Evolutionary conservation across 495 filamentous ascomycete species (phyloP).

Genomic region (Chaetomidium leptoderma): DNA sequence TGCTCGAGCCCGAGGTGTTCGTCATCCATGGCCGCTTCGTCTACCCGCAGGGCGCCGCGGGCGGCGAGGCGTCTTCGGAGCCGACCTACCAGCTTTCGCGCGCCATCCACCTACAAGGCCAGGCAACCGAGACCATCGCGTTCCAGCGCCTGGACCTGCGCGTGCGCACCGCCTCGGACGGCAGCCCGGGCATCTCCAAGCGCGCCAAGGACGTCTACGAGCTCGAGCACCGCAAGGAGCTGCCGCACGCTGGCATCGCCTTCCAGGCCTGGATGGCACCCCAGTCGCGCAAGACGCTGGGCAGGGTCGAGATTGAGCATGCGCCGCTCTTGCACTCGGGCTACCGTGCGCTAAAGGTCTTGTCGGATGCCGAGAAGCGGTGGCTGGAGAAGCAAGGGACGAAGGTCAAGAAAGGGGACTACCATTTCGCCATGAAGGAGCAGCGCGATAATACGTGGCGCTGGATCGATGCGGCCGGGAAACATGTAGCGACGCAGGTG

Average conservation of each 20-base stretch:
- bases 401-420: constrained; percentile 4
- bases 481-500: constrained; percentile 27
- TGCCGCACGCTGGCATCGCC: constrained; percentile 15
- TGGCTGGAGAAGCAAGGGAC: neutral
- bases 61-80: constrained; percentile 18
- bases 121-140: constrained; percentile 19
- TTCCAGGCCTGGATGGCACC: constrained; percentile 23
- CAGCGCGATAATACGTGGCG: constrained; percentile 21
- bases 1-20: constrained; percentile 28
- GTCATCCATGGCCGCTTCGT: constrained; percentile 28
- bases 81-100: constrained; percentile 32
- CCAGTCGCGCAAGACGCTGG: constrained; percentile 19
- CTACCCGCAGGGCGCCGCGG: constrained; percentile 15
- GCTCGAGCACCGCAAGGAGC: constrained; percentile 20
- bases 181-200: constrained; percentile 17
- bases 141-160: constrained; percentile 31
- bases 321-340: constrained; percentile 26
- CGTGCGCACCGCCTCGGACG: constrained; percentile 21
- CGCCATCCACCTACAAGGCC: constrained; percentile 23
- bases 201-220: constrained; percentile 29
- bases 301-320: constrained; percentile 23
- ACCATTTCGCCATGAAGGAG: constrained; percentile 10
- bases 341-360: constrained; percentile 21
- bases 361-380: constrained; percentile 18
- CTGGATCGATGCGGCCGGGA: constrained; percentile 27